These are phyloP conservation scores for Scleroderma citrinum DNA, from an alignment of 768 basidiomycete species.

Conservation along the genomic window DNA sequence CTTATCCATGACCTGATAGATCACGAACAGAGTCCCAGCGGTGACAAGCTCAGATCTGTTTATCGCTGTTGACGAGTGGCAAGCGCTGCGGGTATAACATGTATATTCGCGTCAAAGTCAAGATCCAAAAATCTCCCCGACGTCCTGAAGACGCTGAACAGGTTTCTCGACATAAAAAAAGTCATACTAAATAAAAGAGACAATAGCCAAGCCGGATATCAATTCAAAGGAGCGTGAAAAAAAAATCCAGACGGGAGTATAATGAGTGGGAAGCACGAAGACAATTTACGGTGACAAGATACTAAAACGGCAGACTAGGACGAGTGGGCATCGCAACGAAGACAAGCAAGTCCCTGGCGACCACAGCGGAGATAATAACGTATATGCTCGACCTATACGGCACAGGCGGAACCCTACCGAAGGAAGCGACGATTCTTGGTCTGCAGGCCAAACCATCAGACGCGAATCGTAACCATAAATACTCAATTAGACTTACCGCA, in stretches of 20 bases:
- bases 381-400: slow-evolving; percentile 14
- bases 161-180: background rate
- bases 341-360: slow-evolving; percentile 21
- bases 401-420: slow-evolving; percentile 18
- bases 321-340: slow-evolving; percentile 27
- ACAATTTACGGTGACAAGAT: slow-evolving; percentile 40
- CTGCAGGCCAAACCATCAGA: slow-evolving; percentile 9
- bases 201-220: slow-evolving; percentile 47
- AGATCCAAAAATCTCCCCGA: too few relatives aligned
- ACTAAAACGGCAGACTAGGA: slow-evolving; percentile 33
- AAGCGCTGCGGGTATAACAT: slow-evolving; percentile 28
- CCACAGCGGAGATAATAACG: slow-evolving; percentile 25
- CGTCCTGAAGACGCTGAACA: background rate
- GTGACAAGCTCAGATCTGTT: slow-evolving; percentile 21
- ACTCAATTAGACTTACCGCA: slow-evolving; percentile 47
- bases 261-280: slow-evolving; percentile 29
- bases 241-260: slow-evolving; percentile 37
- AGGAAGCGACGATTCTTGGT: slow-evolving; percentile 35
- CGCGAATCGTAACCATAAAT: slow-evolving; percentile 5
- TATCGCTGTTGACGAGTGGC: slow-evolving; percentile 28
- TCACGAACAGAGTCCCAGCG: background rate
- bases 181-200: slow-evolving; percentile 44
- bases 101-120: background rate
- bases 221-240: slow-evolving; percentile 50
- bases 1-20: slow-evolving; percentile 46